Evolutionary conservation across 2,329 filamentous ascomycete genomes (phyloP), one percentile per base, ranked within the genome.

Genomic region (Mycogone perniciosa): DNA sequence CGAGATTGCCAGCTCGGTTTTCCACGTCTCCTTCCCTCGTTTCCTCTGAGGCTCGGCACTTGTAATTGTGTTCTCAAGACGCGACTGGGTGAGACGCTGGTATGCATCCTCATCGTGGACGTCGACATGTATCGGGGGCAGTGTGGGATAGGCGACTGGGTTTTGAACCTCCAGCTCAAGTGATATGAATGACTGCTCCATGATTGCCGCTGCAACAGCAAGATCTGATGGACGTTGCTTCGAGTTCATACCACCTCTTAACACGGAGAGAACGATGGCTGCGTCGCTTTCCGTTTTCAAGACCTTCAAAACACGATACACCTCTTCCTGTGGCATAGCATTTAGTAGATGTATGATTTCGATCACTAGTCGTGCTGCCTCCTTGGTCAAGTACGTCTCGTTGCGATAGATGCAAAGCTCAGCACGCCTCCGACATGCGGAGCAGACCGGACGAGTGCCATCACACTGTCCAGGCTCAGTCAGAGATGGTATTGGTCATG

Each of bases 341-440:
- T 59, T 60, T 3, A 67, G 44, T 2, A 64, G 51, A 5, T 61
- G 56, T 7, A 67, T 42, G 1, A 65, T 13, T 45, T 67, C 63
- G 5, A 56, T 8, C 8, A 33, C 20, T 35, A 37, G 40, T 37
- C n/a, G 30, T 9, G 27, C 46, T 10, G 52, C 48, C 26, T 56
- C 54, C 33, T 35, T 13, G 8, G 52, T 50, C 31, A 56, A 13
- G 9, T 37, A 29, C 11, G 47, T 34, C 13, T 59, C 57, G 33
- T 60, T 56, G 42, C 51, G 50, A 31, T 57, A 61, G 31, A 27
- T 44, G 27, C 59, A 61, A 2, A 41, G 38, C 13, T 39, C 44
- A 11, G 44, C 50, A 34, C 50, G 45, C 41, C 47, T 53, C n/a
- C 44, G 44, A 39, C 59, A 61, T 2, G 51, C 39, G n/a, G 50